A percentile compares a stretch with the other conserved stretches of the same genome.
phyloP scores from a whole-genome alignment of 495 filamentous ascomycete genomes.

The Lentithecium fluviatile region DNA sequence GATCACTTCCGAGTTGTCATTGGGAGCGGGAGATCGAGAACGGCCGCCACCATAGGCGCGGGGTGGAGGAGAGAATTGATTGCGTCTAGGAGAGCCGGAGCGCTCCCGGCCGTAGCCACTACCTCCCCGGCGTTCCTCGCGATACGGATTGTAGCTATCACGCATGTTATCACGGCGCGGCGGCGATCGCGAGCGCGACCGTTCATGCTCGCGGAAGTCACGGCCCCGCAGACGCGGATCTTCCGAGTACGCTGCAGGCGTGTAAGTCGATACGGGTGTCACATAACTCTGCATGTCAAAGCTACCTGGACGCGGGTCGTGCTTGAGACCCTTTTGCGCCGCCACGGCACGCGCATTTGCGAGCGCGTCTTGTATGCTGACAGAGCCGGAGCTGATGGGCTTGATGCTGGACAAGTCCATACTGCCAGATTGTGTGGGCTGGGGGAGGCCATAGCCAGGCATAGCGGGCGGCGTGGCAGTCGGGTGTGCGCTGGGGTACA shows the following conservation, averaged over 20 bases:
- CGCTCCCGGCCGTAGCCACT: slow-evolving; percentile 38
- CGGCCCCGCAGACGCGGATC: slow-evolving; percentile 48
- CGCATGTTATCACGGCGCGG: slow-evolving; percentile 59
- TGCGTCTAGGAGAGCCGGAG: slow-evolving; percentile 38
- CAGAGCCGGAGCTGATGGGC: slow-evolving; percentile 68
- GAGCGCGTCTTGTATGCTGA: slow-evolving; percentile 70
- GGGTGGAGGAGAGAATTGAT: slow-evolving; percentile 38
- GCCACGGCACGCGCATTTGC: slow-evolving; percentile 70
- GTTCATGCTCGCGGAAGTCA: slow-evolving; percentile 54
- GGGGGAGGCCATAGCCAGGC: slow-evolving; percentile 57
- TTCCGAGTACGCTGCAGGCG: slow-evolving; percentile 34
- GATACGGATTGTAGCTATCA: slow-evolving; percentile 71
- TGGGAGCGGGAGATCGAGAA: slow-evolving; percentile 57
- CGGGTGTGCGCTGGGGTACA: slow-evolving; percentile 37
- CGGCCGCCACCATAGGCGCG: slow-evolving; percentile 46
- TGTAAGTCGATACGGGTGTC: neutral
- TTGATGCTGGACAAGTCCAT: slow-evolving; percentile 74
- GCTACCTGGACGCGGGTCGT: slow-evolving; percentile 36
- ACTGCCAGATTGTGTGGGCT: slow-evolving; percentile 65
- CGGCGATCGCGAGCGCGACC: slow-evolving; percentile 70
- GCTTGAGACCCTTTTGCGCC: slow-evolving; percentile 62
- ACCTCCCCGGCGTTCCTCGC: slow-evolving; percentile 60
- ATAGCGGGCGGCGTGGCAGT: slow-evolving; percentile 47
- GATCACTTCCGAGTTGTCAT: slow-evolving; percentile 68
- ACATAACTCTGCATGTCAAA: neutral